Percentiles rank a stretch among this genome's conserved stretches.
Conservation (phyloP, 495 filamentous ascomycete species). For the Astrothelium macrocarpum region DNA sequence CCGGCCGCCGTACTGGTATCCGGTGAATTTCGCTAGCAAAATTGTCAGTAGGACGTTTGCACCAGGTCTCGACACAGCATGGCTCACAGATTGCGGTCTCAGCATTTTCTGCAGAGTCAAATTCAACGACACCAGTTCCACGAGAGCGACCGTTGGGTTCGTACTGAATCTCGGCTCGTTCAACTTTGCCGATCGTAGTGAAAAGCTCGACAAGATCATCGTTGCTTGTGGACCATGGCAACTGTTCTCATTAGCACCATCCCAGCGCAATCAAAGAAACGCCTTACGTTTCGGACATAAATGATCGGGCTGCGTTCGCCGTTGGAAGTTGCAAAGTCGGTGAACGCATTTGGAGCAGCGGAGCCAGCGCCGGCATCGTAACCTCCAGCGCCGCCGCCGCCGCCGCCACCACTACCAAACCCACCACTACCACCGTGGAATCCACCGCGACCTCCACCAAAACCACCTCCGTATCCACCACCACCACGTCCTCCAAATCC, state of each 20-base stretch:
- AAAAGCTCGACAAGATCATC: conserved; percentile 94
- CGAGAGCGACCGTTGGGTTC: conserved; percentile 92
- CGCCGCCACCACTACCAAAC: conserved; percentile 36
- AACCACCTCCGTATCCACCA: conserved; percentile 38
- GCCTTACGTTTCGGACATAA: conserved; percentile 92
- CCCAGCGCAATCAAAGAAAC: background rate
- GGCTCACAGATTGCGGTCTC: conserved; percentile 75
- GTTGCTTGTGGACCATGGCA: conserved; percentile 98
- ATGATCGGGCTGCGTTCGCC: conserved; percentile 76
- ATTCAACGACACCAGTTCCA: conserved; percentile 90
- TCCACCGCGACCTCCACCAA: conserved; percentile 35
- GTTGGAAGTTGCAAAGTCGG: conserved; percentile 82
- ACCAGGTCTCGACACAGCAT: background rate
- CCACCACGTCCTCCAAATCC: conserved; percentile 40
- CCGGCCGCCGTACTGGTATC: conserved; percentile 93
- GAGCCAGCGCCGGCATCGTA: conserved; percentile 33
- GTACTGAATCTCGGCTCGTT: conserved; percentile 96
- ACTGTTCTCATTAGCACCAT: conserved; percentile 40
- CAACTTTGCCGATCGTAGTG: conserved; percentile 94
- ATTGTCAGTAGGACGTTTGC: conserved; percentile 10
- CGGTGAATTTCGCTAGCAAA: conserved; percentile 74
- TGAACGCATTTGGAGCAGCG: conserved; percentile 83
- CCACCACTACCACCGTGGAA: conserved; percentile 22
- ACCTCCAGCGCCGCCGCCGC: conserved; percentile 31
- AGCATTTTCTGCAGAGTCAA: conserved; percentile 71